Conservation (phyloP, 2,329 filamentous ascomycete genomes). For the Ophiosphaerella herpotricha region DNA sequence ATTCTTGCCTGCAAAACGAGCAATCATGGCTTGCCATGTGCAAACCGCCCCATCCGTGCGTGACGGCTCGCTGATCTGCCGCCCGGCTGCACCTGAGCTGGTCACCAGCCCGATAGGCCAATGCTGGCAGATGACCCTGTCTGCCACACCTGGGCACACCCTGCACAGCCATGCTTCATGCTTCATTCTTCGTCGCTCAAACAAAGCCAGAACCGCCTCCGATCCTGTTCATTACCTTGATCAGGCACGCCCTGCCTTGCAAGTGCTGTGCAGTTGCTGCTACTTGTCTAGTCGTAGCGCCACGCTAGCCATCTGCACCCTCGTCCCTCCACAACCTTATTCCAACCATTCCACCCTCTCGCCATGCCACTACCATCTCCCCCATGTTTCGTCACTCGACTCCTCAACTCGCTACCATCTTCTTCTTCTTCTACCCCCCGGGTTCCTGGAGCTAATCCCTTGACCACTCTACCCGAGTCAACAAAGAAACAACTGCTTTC, state of each 20-base stretch:
- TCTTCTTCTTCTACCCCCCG: slow-evolving; percentile 9
- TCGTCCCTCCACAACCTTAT: slow-evolving; percentile 25
- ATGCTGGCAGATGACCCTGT: slow-evolving; percentile 36
- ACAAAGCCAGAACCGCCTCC: slow-evolving; percentile 25
- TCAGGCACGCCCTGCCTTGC: slow-evolving; percentile 17
- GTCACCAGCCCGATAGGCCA: slow-evolving; percentile 39
- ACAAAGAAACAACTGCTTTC: slow-evolving; percentile 66
- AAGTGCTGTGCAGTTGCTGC: slow-evolving; percentile 3
- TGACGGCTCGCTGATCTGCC: slow-evolving; percentile 30
- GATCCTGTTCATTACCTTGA: slow-evolving; percentile 30
- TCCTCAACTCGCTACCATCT: slow-evolving; percentile 33
- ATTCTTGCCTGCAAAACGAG: background rate
- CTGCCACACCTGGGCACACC: slow-evolving; percentile 20
- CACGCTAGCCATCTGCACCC: slow-evolving; percentile 21
- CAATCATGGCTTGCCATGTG: slow-evolving; percentile 2
- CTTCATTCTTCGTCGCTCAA: slow-evolving; percentile 30
- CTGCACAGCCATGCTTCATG: slow-evolving; percentile 39
- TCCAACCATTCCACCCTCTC: slow-evolving; percentile 1
- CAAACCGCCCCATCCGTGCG: background rate
- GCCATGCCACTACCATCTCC: slow-evolving; percentile 25
- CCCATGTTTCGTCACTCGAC: slow-evolving; percentile 40
- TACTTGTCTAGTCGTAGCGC: slow-evolving; percentile 17
- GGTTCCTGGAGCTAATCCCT: slow-evolving; percentile 49
- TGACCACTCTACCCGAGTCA: slow-evolving; percentile 31
- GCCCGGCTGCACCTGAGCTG: slow-evolving; percentile 26